Base-by-base conservation (phyloP, 164 flowering plant genomes). In the Piper betle region DNA sequence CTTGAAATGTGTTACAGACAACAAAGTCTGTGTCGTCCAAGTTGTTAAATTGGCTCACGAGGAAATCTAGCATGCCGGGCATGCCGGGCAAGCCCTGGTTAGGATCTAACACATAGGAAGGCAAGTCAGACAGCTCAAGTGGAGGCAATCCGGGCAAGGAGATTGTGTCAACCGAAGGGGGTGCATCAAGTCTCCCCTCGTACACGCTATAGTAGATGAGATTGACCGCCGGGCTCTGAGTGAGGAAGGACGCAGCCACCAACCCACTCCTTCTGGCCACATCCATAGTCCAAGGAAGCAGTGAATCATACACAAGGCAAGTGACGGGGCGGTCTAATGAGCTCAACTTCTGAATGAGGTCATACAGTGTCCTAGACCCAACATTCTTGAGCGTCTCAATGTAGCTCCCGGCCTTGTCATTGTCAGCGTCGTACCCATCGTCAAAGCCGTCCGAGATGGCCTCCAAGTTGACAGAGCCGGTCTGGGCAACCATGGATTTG, bases 101-200 rank as follows among this genome's bases (percentile, higher is more conserved):
- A 4, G 55, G 17, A 8, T 64, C 20, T 18, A 9, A 50, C 10
- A 68, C 39, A 53, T 65, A 65, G 4, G 67, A 52, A 0, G 70
- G 68, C 43, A 71, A 20, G 8, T 74, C 72, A 11, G n/a, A 0
- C 17, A 48, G n/a, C 6, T 38, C 12, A 15, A 74, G 61, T 13
- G 25, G 15, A n/a, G 75, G 74, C 64, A 74, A 59, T 42, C 74
- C 75, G 4, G 72, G 71, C 53, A 69, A 12, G 5, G 58, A 41
- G 17, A 61, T 57, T 0, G 52, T 15, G 4, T 53, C 25, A 2
- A 8, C 19, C 16, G 52, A 20, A n/a, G 33, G 25, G 3, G 48
- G 43, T 13, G 59, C 57, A 4, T 19, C 46, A 19, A 52, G 46
- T 39, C 39, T 39, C 37, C 58, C 58, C 17, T 53, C 18, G 15